phyloP scores from a whole-genome alignment of 1,139 yeast genomes.

The Citeromyces hawaiiensis region DNA sequence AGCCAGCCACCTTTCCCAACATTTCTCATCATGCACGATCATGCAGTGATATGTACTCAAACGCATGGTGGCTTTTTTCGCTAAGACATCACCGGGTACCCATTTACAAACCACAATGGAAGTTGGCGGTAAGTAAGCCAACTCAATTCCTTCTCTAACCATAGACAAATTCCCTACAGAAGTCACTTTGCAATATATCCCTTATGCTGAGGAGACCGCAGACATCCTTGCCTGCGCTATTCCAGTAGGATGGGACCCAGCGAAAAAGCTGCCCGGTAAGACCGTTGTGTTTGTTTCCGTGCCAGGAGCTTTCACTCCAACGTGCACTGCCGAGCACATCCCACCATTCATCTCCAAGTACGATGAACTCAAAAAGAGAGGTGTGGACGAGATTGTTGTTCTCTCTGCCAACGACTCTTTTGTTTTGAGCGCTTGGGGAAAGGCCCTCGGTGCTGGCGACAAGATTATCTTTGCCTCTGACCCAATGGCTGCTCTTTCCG shows the following conservation, averaged over 20 bases:
- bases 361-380: slow-evolving; percentile 44
- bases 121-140: background rate
- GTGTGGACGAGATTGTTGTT: slow-evolving; percentile 61
- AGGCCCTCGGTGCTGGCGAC: slow-evolving; percentile 42
- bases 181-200: slow-evolving; percentile 41
- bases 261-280: slow-evolving; percentile 31
- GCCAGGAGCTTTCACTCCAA: slow-evolving; percentile 90
- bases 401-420: slow-evolving; percentile 76
- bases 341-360: slow-evolving; percentile 54
- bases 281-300: slow-evolving; percentile 64
- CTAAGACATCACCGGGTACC: background rate
- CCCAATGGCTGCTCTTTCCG: slow-evolving; percentile 49
- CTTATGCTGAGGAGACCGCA: slow-evolving; percentile 30
- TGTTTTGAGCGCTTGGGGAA: slow-evolving; percentile 74
- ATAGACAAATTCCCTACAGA: slow-evolving; percentile 34
- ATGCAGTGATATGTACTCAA: background rate
- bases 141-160: background rate
- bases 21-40: background rate
- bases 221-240: slow-evolving; percentile 35
- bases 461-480: slow-evolving; percentile 60
- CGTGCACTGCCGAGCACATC: slow-evolving; percentile 72
- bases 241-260: slow-evolving; percentile 38
- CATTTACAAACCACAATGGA: background rate
- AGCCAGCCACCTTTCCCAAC: too few species aligned
- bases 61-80: background rate